Conservation (phyloP, 768 basidiomycete species). For the Collybiopsis confluens region DNA sequence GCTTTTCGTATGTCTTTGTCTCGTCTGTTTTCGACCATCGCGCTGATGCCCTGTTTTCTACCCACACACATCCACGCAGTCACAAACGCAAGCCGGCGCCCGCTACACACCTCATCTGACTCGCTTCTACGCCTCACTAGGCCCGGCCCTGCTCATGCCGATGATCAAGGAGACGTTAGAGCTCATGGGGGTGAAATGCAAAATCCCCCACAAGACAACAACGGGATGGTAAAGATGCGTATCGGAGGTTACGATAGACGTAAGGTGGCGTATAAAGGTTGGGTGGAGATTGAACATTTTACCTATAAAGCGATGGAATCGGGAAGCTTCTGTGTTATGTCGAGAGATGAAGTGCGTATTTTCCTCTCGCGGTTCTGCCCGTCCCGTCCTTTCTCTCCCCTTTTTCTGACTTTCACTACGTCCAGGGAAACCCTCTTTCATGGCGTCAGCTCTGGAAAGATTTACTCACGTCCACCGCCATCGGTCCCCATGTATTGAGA, state of each 20-base stretch:
- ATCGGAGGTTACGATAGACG: slow-evolving; percentile 70
- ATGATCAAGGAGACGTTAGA: slow-evolving; percentile 55
- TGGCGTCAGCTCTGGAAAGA: slow-evolving; percentile 77
- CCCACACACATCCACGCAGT: slow-evolving; percentile 54
- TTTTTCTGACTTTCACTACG: slow-evolving; percentile 4
- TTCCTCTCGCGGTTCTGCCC: background rate
- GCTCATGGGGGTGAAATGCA: slow-evolving; percentile 45
- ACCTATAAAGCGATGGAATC: slow-evolving; percentile 33
- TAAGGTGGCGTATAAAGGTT: slow-evolving; percentile 65
- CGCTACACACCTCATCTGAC: slow-evolving; percentile 75
- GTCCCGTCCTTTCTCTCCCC: background rate
- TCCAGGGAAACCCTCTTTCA: slow-evolving; percentile 70
- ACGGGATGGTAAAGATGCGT: slow-evolving; percentile 34
- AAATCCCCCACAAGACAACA: slow-evolving; percentile 24
- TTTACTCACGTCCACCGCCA: slow-evolving; percentile 42
- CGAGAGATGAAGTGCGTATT: slow-evolving; percentile 55
- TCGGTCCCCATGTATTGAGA: slow-evolving; percentile 56
- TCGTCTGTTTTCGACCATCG: background rate
- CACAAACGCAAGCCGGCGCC: slow-evolving; percentile 74
- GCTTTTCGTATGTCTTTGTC: slow-evolving; percentile 64
- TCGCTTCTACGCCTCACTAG: slow-evolving; percentile 69
- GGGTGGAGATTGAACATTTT: slow-evolving; percentile 68
- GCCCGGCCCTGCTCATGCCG: slow-evolving; percentile 46
- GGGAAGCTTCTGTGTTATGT: slow-evolving; percentile 69
- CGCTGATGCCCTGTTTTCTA: background rate